A percentile compares a stretch with the other conserved stretches of the same genome.
These are phyloP conservation scores for Metschnikowia similis DNA, from an alignment of 805 yeast genomes.

Conservation along the genomic window DNA sequence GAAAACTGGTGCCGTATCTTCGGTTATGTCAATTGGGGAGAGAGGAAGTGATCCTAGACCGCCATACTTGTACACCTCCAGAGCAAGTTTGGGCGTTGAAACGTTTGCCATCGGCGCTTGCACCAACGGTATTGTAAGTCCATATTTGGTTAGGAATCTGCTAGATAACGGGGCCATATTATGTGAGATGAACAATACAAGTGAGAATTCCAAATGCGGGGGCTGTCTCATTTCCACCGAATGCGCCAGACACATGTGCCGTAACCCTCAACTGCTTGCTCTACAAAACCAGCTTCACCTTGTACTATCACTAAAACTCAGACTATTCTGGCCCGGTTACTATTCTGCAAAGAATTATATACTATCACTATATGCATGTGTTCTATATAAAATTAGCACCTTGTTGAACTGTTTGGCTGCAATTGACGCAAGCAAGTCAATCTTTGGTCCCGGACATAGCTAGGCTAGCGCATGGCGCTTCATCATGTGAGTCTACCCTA, in stretches of 20 bases:
- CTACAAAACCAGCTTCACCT: neutral
- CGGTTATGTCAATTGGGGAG: slow-evolving; percentile 27
- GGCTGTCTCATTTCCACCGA: neutral
- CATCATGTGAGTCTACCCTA: neutral
- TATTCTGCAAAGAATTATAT: neutral
- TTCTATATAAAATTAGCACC: neutral
- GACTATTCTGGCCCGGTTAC: neutral
- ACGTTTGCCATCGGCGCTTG: slow-evolving; percentile 64
- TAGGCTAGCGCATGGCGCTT: neutral
- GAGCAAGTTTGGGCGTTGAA: slow-evolving; percentile 42
- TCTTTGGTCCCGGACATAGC: neutral
- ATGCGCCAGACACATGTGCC: neutral
- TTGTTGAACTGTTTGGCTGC: neutral
- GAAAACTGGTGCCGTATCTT: slow-evolving; percentile 16
- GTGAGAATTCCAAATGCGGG: neutral
- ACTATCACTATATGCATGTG: neutral
- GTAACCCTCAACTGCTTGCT: neutral
- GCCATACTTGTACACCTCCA: slow-evolving; percentile 39
- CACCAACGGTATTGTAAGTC: slow-evolving; percentile 40
- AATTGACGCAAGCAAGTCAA: neutral
- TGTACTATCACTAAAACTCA: no score
- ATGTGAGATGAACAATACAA: neutral
- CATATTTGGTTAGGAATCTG: slow-evolving; percentile 15
- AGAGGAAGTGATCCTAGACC: slow-evolving; percentile 50
- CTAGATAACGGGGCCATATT: neutral